Conservation (phyloP, 805 yeast species). For the Metschnikowia drakensbergensis region DNA sequence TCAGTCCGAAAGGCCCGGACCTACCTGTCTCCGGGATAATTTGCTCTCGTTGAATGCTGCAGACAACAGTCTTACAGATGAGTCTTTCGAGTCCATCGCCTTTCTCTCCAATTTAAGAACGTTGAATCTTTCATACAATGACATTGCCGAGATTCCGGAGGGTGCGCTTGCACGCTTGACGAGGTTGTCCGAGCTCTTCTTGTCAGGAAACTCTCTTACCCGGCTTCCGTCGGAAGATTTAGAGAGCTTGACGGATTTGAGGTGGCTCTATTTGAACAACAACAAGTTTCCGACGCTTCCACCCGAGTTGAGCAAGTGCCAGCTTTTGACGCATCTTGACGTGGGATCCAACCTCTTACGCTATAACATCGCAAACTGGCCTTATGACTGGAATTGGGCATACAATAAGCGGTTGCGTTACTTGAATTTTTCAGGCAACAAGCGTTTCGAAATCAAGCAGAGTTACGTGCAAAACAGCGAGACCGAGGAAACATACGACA, state of each 20-base stretch:
- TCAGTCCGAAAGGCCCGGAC: neutral
- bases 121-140: constrained; percentile 81
- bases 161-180: constrained; percentile 61
- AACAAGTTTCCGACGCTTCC: constrained; percentile 85
- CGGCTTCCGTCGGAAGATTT: constrained; percentile 85
- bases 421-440: constrained; percentile 89
- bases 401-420: constrained; percentile 71
- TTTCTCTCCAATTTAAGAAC: constrained; percentile 53
- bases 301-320: constrained; percentile 73
- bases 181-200: constrained; percentile 57
- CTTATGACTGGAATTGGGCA: constrained; percentile 98
- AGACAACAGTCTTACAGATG: constrained; percentile 81
- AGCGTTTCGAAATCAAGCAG: constrained; percentile 82
- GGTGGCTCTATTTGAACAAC: constrained; percentile 68
- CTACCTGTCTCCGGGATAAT: constrained; percentile 42
- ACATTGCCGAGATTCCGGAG: constrained; percentile 71
- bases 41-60: constrained; percentile 61
- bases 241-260: constrained; percentile 53
- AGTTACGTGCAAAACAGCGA: constrained; percentile 53
- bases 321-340: constrained; percentile 67
- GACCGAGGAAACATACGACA: constrained; percentile 63
- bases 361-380: constrained; percentile 90
- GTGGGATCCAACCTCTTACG: constrained; percentile 87
- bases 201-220: constrained; percentile 80
- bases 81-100: constrained; percentile 65